These are phyloP conservation scores for Xylariaceae sp. DNA, from an alignment of 2,329 filamentous ascomycete species.

Conservation along the genomic window DNA sequence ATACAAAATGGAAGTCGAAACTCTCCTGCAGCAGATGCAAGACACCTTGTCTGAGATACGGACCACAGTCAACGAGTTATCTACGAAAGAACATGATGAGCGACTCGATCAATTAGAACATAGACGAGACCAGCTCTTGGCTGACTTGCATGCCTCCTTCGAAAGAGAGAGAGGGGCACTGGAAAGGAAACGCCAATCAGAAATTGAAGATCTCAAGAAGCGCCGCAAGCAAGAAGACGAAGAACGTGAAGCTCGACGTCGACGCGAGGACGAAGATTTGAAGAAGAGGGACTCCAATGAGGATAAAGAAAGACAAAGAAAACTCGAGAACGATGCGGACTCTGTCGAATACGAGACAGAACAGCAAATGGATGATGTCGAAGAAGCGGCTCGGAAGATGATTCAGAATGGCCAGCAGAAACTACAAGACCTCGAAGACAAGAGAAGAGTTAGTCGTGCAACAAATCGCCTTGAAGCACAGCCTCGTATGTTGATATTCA, in stretches of 20 bases:
- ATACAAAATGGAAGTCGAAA: slow-evolving; percentile 43
- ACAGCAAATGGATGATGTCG: slow-evolving; percentile 42
- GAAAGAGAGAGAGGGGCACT: slow-evolving; percentile 41
- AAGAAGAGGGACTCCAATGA: slow-evolving; percentile 36
- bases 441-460: slow-evolving; percentile 40
- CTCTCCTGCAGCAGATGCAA: slow-evolving; percentile 50
- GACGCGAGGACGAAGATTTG: slow-evolving; percentile 46
- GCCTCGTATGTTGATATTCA: not conserved
- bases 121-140: slow-evolving; percentile 44
- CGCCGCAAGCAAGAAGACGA: slow-evolving; percentile 49
- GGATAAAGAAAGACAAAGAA: slow-evolving; percentile 40
- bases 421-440: slow-evolving; percentile 43
- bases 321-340: slow-evolving; percentile 39
- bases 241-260: slow-evolving; percentile 45
- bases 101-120: slow-evolving; percentile 49
- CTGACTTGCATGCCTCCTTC: slow-evolving; percentile 41
- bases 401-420: slow-evolving; percentile 42
- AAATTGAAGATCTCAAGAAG: slow-evolving; percentile 44
- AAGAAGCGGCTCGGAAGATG: slow-evolving; percentile 39
- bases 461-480: too few relatives aligned
- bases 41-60: slow-evolving; percentile 50
- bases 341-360: slow-evolving; percentile 46
- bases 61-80: slow-evolving; percentile 44
- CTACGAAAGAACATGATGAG: slow-evolving; percentile 42
- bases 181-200: slow-evolving; percentile 36